Evolutionary conservation across 805 yeast genomes (phyloP), one percentile per base, ranked within the genome.

Genomic region (Ogataea polymorpha): DNA sequence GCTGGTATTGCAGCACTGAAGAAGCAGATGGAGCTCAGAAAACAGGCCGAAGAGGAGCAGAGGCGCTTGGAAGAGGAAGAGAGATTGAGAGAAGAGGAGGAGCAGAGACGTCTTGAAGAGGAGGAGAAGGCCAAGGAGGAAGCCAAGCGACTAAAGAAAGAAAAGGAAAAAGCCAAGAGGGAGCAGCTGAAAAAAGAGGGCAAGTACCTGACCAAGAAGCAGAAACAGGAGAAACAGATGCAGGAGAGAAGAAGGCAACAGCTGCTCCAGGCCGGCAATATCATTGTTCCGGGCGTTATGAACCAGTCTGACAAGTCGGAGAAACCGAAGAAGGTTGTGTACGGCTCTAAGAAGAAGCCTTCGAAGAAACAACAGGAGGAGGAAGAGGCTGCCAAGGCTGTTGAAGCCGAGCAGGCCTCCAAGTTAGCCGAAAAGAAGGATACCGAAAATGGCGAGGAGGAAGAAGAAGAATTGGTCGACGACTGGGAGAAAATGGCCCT

Each of bases 161-260:
- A 93, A 66, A 86, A 79, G 62, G 97, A 91, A 58, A 84, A 76
- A 67, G 75, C 76, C 45, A 89, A 85, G 72, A 83, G 78, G 52
- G 99, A 93, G 57, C 91, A 87, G 68, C 79, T 93, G 63, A 87
- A 86, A 68, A 93, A 96, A 25, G 97, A 91, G 67, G 99, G 99
- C 59, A 93, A 93, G 62, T 80, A 82, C 41, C 69, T 93, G 60
- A 86, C 96, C 45, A 93, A 87, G 71, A 91, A 90, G 62, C 99
- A 93, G 73, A 88, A 86, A 67, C 96, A 89, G 65, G 96, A 89
- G 62, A 86, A 86, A 69, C 86, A 81, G 39, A 65, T 81, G 29
- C 77, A 82, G 56, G 97, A 91, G 60, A 85, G 86, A 62, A 88
- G 98, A 70, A 85, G 95, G 64, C 86, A 86, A 50, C 89, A 82